These are phyloP conservation scores for Cardiospermum halicacabum DNA, from an alignment of 345 rosid species.

Conservation along the genomic window DNA sequence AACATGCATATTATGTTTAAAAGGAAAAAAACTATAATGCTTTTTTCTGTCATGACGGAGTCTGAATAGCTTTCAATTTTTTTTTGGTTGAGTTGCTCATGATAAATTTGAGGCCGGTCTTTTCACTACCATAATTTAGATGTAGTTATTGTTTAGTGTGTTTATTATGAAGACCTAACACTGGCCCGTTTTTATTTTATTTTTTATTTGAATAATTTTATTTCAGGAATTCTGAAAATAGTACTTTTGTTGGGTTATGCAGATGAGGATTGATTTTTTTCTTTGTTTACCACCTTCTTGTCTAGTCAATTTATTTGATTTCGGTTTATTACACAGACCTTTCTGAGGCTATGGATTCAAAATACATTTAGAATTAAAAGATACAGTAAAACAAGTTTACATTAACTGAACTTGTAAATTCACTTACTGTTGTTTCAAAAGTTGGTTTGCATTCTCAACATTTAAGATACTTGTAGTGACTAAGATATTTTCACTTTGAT, in stretches of 20 bases:
- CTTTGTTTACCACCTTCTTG: too few species aligned
- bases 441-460: background rate
- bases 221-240: background rate
- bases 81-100: background rate
- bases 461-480: background rate
- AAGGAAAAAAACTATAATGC: background rate
- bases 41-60: background rate
- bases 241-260: background rate
- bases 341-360: background rate
- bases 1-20: background rate
- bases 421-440: background rate
- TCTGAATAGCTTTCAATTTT: background rate
- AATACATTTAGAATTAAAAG: background rate
- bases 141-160: background rate
- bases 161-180: background rate
- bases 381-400: background rate
- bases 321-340: background rate
- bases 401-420: background rate
- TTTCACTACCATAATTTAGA: background rate
- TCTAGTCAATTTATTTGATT: too few species aligned
- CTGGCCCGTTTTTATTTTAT: background rate
- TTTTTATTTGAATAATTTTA: background rate
- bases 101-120: background rate
- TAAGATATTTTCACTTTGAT: background rate
- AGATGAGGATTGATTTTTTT: too few species aligned